Conservation (phyloP, 345 rosid species). For the Pistacia atlantica region DNA sequence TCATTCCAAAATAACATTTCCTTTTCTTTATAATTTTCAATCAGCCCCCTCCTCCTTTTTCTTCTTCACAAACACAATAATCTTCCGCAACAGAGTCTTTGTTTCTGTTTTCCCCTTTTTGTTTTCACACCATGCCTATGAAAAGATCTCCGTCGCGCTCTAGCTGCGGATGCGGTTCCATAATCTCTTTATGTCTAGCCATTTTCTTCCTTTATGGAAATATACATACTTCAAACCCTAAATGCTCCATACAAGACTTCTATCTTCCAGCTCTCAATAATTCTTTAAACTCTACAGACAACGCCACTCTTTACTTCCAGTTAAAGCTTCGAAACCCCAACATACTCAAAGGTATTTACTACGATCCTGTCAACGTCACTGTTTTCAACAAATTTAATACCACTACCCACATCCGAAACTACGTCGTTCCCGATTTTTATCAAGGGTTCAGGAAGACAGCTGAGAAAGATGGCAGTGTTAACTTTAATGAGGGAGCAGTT, state of each 20-base stretch:
- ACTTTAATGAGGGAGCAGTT: conserved; percentile 32
- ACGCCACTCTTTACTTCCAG: conserved; percentile 48
- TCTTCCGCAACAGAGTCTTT: no score
- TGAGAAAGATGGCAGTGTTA: conserved; percentile 27
- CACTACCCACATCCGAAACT: conserved; percentile 20
- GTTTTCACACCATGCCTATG: no score
- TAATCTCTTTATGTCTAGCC: conserved; percentile 59
- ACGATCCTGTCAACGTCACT: conserved; percentile 56
- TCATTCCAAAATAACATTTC: no score
- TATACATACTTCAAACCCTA: conserved; percentile 60
- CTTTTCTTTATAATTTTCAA: no score
- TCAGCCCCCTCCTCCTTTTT: no score
- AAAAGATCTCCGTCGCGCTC: no score
- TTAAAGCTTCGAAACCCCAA: conserved; percentile 61
- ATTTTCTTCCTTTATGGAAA: conserved; percentile 68
- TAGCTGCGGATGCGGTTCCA: conserved; percentile 51
- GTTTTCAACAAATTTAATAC: conserved; percentile 24
- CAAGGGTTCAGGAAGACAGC: conserved; percentile 80
- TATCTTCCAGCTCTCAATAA: conserved; percentile 63
- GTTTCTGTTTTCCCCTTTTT: no score
- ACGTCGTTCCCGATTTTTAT: conserved; percentile 39
- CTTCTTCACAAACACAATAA: no score
- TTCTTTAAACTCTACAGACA: conserved; percentile 27
- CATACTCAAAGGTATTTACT: conserved; percentile 68
- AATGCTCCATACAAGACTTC: conserved; percentile 43